Percentiles rank a stretch among this genome's conserved stretches.
These are phyloP conservation scores for Saturnispora gosingensis DNA, from an alignment of 805 yeast genomes.

Conservation along the genomic window DNA sequence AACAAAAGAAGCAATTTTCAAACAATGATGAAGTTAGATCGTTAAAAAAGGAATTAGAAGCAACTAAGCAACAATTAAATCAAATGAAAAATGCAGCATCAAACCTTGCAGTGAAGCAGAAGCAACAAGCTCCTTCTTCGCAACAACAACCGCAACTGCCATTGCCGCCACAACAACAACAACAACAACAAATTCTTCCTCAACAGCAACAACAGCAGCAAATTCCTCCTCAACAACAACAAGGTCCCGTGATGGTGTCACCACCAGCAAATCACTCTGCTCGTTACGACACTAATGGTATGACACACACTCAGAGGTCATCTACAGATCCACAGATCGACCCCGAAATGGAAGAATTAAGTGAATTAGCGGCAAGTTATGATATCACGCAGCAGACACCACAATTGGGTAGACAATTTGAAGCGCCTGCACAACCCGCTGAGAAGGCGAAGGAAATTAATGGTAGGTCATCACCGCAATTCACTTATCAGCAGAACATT, in stretches of 20 bases:
- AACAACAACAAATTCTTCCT: conserved; percentile 5
- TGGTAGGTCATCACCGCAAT: conserved; percentile 24
- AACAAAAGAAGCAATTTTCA: background rate
- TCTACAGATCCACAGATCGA: conserved; percentile 18
- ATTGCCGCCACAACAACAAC: conserved; percentile 8
- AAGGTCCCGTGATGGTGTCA: background rate
- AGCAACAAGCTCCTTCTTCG: background rate
- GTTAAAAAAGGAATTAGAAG: background rate
- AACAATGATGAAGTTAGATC: background rate
- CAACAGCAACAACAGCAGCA: conserved; percentile 8
- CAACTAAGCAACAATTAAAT: conserved; percentile 11
- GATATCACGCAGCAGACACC: conserved; percentile 23
- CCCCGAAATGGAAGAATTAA: conserved; percentile 25
- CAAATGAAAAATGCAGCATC: conserved; percentile 4
- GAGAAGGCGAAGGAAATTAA: conserved; percentile 1
- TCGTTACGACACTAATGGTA: background rate
- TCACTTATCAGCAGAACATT: conserved; percentile 21
- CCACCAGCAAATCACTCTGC: background rate
- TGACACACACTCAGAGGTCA: conserved; percentile 1
- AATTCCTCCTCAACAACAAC: background rate
- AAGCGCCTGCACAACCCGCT: background rate
- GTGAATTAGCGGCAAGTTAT: conserved; percentile 26
- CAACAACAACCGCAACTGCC: background rate
- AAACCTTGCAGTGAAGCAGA: background rate
- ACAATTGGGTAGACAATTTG: conserved; percentile 6